These are phyloP conservation scores for Globisporangium camurandrum DNA, from an alignment of 352 stramenopile genomes.

Conservation along the genomic window DNA sequence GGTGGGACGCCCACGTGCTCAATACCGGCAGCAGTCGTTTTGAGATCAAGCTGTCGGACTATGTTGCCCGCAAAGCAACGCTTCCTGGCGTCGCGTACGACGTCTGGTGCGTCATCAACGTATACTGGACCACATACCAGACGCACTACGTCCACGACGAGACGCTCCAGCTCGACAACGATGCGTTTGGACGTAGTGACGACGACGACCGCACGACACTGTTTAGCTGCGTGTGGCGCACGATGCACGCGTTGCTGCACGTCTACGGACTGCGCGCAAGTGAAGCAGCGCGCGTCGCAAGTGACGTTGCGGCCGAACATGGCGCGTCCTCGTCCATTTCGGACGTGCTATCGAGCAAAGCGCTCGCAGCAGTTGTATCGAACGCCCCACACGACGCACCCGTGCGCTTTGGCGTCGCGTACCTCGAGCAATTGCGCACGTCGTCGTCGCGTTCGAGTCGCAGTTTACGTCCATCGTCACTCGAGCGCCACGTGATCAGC, in stretches of 20 bases:
- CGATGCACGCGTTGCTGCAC: slow-evolving; percentile 28
- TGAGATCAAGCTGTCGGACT: slow-evolving; percentile 27
- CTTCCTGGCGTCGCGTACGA: slow-evolving; percentile 38
- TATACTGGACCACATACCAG: slow-evolving; percentile 57
- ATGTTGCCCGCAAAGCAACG: slow-evolving; percentile 19
- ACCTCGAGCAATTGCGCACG: slow-evolving; percentile 12
- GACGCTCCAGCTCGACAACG: slow-evolving; percentile 57
- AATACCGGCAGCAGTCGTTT: neutral
- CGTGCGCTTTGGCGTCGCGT: slow-evolving; percentile 29
- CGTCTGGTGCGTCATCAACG: slow-evolving; percentile 51
- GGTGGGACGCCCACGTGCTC: slow-evolving; percentile 40
- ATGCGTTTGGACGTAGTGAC: too few relatives aligned
- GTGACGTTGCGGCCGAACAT: too few relatives aligned
- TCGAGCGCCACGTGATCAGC: slow-evolving; percentile 31
- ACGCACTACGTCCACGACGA: slow-evolving; percentile 59
- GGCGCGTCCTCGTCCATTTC: neutral
- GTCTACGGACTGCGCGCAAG: slow-evolving; percentile 46
- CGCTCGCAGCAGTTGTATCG: slow-evolving; percentile 15
- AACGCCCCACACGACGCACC: slow-evolving; percentile 18
- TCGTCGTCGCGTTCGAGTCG: neutral
- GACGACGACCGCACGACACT: slow-evolving; percentile 13
- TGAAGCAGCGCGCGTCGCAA: slow-evolving; percentile 22
- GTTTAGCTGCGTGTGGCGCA: slow-evolving; percentile 23
- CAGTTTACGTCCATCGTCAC: neutral
- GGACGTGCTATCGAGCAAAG: slow-evolving; percentile 15